These are phyloP conservation scores for Amanita subjunquillea DNA, from an alignment of 768 basidiomycete genomes.

Conservation along the genomic window DNA sequence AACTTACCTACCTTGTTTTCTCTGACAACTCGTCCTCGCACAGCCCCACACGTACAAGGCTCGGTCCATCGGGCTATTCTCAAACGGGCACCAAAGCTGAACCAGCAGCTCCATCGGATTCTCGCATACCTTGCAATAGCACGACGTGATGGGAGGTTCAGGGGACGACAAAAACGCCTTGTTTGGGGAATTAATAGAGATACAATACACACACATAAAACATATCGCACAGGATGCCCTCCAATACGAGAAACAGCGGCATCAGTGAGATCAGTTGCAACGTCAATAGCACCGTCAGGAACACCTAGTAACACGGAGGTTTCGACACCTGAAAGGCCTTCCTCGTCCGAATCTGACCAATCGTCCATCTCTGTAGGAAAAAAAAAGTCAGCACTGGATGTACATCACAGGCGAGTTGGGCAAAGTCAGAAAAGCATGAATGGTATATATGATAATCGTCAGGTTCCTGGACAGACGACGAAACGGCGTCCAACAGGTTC, in stretches of 20 bases:
- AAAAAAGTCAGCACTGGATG: slow-evolving; percentile 9
- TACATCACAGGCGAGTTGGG: slow-evolving; percentile 9
- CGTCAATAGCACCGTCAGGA: slow-evolving; percentile 63
- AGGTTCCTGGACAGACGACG: slow-evolving; percentile 40
- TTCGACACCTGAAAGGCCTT: slow-evolving; percentile 42
- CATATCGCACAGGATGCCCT: slow-evolving; percentile 77
- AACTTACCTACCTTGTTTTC: slow-evolving; percentile 67
- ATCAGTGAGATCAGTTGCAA: slow-evolving; percentile 51
- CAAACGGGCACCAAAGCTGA: slow-evolving; percentile 87
- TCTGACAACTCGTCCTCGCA: slow-evolving; percentile 57
- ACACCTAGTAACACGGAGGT: slow-evolving; percentile 72
- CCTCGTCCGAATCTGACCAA: slow-evolving; percentile 80
- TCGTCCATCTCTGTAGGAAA: slow-evolving; percentile 35
- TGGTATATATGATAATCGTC: slow-evolving; percentile 72
- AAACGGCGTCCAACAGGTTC: slow-evolving; percentile 41
- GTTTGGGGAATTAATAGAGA: slow-evolving; percentile 32
- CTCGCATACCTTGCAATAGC: slow-evolving; percentile 62
- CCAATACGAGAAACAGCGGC: slow-evolving; percentile 85
- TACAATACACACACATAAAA: slow-evolving; percentile 38
- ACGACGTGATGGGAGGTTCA: slow-evolving; percentile 53
- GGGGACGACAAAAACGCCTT: slow-evolving; percentile 66
- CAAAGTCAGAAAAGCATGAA: slow-evolving; percentile 84
- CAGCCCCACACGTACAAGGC: slow-evolving; percentile 85
- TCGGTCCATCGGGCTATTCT: slow-evolving; percentile 76
- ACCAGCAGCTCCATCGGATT: slow-evolving; percentile 72